Evolutionary conservation across 495 filamentous ascomycete species (phyloP).

Genomic region (Aspergillus saccharolyticus): DNA sequence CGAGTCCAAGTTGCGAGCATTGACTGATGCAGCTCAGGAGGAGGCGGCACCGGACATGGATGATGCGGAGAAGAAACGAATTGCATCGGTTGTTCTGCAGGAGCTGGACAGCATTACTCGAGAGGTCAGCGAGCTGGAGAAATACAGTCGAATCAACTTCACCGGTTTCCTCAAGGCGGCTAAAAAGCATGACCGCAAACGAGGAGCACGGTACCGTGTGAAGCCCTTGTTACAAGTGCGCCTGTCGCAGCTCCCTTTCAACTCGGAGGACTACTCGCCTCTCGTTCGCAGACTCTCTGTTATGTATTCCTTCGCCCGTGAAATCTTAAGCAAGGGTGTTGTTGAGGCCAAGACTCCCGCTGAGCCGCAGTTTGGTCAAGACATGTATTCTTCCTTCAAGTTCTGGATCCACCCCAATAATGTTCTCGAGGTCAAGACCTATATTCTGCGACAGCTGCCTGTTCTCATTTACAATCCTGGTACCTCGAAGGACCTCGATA

Average conservation of each 20-base stretch:
- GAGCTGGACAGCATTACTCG: conserved; percentile 84
- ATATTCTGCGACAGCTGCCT: conserved; percentile 82
- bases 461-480: conserved; percentile 88
- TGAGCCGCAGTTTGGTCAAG: conserved; percentile 43
- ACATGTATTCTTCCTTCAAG: conserved; percentile 86
- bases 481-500: conserved; percentile 70
- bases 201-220: conserved; percentile 76
- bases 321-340: conserved; percentile 60
- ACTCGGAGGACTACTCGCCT: conserved; percentile 90
- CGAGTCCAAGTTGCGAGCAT: conserved; percentile 46
- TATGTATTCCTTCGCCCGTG: conserved; percentile 92
- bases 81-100: conserved; percentile 62
- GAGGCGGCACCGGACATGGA: conserved; percentile 23
- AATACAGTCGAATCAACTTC: conserved; percentile 93
- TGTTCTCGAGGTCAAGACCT: conserved; percentile 90
- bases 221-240: conserved; percentile 86
- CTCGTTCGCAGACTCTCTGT: conserved; percentile 80
- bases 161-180: conserved; percentile 96
- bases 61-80: conserved; percentile 41
- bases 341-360: conserved; percentile 36
- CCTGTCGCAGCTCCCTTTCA: conserved; percentile 81
- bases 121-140: conserved; percentile 89
- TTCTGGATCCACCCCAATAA: conserved; percentile 98
- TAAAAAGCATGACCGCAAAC: conserved; percentile 96
- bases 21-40: conserved; percentile 31